Evolutionary conservation across 331 rosid species (phyloP), one percentile per base, ranked within the genome.

Genomic region (Prunus yedoensis): DNA sequence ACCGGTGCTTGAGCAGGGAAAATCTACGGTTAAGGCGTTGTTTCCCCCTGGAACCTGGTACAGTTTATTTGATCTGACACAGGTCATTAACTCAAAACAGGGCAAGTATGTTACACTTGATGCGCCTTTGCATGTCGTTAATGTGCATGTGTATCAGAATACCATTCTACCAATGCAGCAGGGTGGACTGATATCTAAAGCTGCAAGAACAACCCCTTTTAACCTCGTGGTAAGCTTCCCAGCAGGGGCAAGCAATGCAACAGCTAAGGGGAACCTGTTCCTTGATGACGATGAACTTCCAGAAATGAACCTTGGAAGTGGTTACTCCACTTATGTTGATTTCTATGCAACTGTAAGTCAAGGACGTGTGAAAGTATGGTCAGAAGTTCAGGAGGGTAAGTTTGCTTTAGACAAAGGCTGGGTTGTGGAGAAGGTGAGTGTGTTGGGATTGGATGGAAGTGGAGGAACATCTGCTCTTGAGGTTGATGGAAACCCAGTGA

Each of bases 31-130:
- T 35, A 78, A 85, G 59, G 97, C 98, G 21, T 77, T 93, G 57
- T 93, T 91, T 68, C 96, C 96, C 49, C 97, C 98, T 0, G 98
- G 98, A 41, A 74, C 85, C 38, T 93, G 98, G 98, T 93, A 91
- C 82, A 88, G 88, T 74, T 77, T 93, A 70, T 91, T 93, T 46
- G 92, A 93, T 82, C 81, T 85, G 89, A 83, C 91, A 3, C 85
- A 82, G 28, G 54, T 82, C 73, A 74, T 93, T 38, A 58, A 81
- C 9, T 87, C 92, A 11, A 84, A 78, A 57, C 70, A 73, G 3
- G 96, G 91, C 23, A 43, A 53, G 20, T 79, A 87, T 32, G 90
- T 89, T 43, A 88, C 91, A 18, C 96, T 93, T 0, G 88, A 87
- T 32, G 97, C 98, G 1, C 97, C 98, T 38, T 77, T 93, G 50